Evolutionary conservation across 2,329 filamentous ascomycete genomes (phyloP), one percentile per base, ranked within the genome.

Genomic region (Aciculosporium take): DNA sequence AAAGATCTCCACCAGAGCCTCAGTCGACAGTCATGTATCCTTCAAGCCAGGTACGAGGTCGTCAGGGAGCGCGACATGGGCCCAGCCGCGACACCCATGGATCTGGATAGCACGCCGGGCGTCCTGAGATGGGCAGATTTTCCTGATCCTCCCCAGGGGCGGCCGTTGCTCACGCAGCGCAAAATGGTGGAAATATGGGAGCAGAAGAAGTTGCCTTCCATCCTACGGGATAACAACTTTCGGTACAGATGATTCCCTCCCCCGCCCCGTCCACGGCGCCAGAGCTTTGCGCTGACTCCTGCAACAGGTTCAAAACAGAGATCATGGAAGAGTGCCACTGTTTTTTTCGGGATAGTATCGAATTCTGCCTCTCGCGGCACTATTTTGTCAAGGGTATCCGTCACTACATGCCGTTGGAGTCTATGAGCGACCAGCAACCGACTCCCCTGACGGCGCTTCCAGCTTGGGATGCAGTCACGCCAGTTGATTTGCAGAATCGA

Each of bases 111-210:
- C 5, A 53, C 58, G 0, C 59, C 60, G 0, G 73, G 71, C 15
- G 65, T 68, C 3, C 53, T 80, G 43, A 61, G 69, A 34, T 81
- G 74, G 72, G 68, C 63, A 5, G 76, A 79, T 48, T 64, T 79
- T 34, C 76, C 76, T 1, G 76, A 79, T 46, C 74, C 74, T 13
- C 60, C 66, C 1, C 62, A 62, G 20, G 62, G 61, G 10, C 60
- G 63, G n/a, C 63, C 68, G 9, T 27, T 61, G 37, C 54, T 74
- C 27, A 69, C 64, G 8, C 67, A 74, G 51, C 63, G 72, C 30
- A 74, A 71, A 51, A 71, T 69, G 55, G 61, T 75, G 6, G 73
- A 76, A 48, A 67, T 77, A n/a, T 65, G 67, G 49, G 64, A 68
- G 1, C 68, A 72, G 48, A 65, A 56, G 39, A 67, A 64, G 37